phyloP scores from a whole-genome alignment of 129 eudicot species.

The Saposhnikovia divaricata region DNA sequence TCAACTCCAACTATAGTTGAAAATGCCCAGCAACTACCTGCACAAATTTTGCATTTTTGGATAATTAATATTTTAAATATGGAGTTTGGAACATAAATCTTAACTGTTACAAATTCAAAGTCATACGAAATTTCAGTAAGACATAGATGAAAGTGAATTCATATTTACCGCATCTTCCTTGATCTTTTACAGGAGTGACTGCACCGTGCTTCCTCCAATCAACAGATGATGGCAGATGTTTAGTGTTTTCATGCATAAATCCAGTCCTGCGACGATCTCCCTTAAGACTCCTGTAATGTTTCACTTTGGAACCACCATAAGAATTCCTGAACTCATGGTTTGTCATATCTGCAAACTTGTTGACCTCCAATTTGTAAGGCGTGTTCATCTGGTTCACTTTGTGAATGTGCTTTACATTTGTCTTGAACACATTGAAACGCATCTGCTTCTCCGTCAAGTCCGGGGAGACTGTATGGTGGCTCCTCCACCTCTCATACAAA shows the following conservation, averaged over 20 bases:
- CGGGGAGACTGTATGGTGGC: conserved; percentile 8
- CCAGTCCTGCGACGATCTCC: conserved; percentile 6
- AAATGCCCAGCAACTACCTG: conserved; percentile 16
- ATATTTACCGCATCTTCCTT: conserved; percentile 4
- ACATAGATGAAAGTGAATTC: neutral
- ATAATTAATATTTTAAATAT: neutral
- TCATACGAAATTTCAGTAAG: neutral
- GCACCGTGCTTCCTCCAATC: conserved; percentile 21
- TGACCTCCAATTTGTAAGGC: conserved; percentile 9
- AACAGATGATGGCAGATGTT: conserved; percentile 30
- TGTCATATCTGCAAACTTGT: conserved; percentile 10
- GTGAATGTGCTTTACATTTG: conserved; percentile 10
- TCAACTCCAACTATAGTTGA: conserved; percentile 13
- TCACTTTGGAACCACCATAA: conserved; percentile 7
- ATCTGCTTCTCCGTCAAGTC: conserved; percentile 1
- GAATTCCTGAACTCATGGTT: conserved; percentile 11
- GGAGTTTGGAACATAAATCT: neutral
- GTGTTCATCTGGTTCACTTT: conserved; percentile 14
- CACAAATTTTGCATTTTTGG: neutral
- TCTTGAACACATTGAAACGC: conserved; percentile 8
- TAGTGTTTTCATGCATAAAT: conserved; percentile 28
- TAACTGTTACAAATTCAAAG: neutral
- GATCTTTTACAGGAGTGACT: conserved; percentile 33
- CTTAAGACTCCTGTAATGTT: conserved; percentile 8
- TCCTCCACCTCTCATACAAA: conserved; percentile 11